phyloP scores from a whole-genome alignment of 2,329 filamentous ascomycete genomes.

The Periconia digitata region DNA sequence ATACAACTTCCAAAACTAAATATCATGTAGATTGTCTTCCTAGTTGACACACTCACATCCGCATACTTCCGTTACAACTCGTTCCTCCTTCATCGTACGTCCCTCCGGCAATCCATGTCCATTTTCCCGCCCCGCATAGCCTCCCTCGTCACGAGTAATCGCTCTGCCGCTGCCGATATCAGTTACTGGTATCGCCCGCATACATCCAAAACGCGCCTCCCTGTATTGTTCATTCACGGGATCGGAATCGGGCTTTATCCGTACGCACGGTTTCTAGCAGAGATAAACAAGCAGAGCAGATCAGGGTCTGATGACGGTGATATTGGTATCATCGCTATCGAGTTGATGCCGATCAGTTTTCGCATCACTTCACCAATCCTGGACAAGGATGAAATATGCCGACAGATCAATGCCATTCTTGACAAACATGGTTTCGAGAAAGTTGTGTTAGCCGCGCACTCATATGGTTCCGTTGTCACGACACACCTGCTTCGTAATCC shows the following conservation, averaged over 20 bases:
- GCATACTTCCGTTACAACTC: conserved; percentile 50
- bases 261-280: conserved; percentile 60
- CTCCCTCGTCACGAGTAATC: conserved; percentile 48
- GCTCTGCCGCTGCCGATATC: conserved; percentile 54
- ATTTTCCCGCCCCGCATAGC: conserved; percentile 63
- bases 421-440: conserved; percentile 58
- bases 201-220: conserved; percentile 58
- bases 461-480: conserved; percentile 64
- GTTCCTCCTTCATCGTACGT: conserved; percentile 56
- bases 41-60: conserved; percentile 54
- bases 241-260: conserved; percentile 69
- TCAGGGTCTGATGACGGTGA: conserved; percentile 43
- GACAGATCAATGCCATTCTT: conserved; percentile 60
- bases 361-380: conserved; percentile 60
- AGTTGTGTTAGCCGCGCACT: conserved; percentile 63
- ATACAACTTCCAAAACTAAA: background rate
- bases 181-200: conserved; percentile 70
- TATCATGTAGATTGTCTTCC: conserved; percentile 45
- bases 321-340: conserved; percentile 66
- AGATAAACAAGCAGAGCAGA: conserved; percentile 47
- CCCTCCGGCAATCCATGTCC: conserved; percentile 46
- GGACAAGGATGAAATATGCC: conserved; percentile 55
- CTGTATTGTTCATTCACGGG: conserved; percentile 70
- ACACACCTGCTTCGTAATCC: conserved; percentile 62
- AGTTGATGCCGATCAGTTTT: conserved; percentile 67